Conservation (phyloP, 768 basidiomycete species). For the Psilocybe subaeruginosa region DNA sequence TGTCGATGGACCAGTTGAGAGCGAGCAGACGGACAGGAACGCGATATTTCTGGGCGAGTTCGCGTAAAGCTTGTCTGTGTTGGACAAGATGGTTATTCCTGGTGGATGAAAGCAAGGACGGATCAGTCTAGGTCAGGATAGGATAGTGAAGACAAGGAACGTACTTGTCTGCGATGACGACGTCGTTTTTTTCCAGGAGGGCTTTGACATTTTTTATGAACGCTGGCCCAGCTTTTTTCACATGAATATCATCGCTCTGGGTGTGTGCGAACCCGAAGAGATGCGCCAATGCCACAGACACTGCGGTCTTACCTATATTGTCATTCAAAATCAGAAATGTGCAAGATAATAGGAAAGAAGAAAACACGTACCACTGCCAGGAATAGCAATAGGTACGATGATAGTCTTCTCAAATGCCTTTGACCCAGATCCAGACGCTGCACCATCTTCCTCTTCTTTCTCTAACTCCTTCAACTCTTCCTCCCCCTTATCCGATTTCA, state of each 20-base stretch:
- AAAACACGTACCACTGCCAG: slow-evolving; percentile 79
- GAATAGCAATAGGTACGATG: slow-evolving; percentile 87
- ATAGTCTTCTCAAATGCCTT: slow-evolving; percentile 69
- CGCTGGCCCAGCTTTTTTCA: slow-evolving; percentile 68
- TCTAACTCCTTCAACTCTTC: slow-evolving; percentile 32
- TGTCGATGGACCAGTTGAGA: slow-evolving; percentile 71
- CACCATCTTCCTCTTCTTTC: slow-evolving; percentile 30
- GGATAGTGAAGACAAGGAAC: slow-evolving; percentile 23
- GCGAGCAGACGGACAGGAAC: slow-evolving; percentile 74
- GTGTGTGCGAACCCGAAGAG: slow-evolving; percentile 91
- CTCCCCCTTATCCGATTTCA: slow-evolving; percentile 46
- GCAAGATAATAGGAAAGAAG: slow-evolving; percentile 16
- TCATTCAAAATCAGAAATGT: background rate
- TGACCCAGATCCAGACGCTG: slow-evolving; percentile 16
- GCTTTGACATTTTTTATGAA: slow-evolving; percentile 76
- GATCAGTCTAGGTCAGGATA: background rate
- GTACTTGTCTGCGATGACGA: slow-evolving; percentile 94
- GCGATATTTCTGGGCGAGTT: slow-evolving; percentile 35
- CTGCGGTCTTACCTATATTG: slow-evolving; percentile 78
- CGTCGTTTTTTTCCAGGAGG: slow-evolving; percentile 62
- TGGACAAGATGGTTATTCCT: slow-evolving; percentile 87
- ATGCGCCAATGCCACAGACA: slow-evolving; percentile 76
- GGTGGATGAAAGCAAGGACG: background rate
- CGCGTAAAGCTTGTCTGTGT: slow-evolving; percentile 76
- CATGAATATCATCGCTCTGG: slow-evolving; percentile 87